Evolutionary conservation across 768 basidiomycete genomes (phyloP), one percentile per base, ranked within the genome.

Genomic region (Mycena floridula): DNA sequence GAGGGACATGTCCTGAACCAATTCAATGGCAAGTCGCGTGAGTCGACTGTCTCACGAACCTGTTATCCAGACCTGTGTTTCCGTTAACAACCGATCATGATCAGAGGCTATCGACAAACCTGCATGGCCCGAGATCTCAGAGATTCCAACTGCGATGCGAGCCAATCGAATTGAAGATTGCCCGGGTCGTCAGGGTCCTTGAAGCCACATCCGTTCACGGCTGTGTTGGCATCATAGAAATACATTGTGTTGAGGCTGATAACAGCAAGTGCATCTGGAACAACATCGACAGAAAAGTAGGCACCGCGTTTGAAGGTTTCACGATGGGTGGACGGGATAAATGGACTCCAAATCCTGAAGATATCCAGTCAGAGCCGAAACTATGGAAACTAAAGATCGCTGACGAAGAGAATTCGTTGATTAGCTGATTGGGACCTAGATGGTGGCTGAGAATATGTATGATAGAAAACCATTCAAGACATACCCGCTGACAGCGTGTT

Each of bases 241-340:
- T 89, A 94, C 66, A 94, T 76, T 0, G 91, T 92, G 62, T 93
- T 96, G 42, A 94, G 67, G 52, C 84, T 85, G 56, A 96, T 81
- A 40, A 83, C 86, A 9, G 87, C 89, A 28, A 93, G 54, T 45
- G 77, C 55, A 49, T 81, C 72, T 1, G 87, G 84, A 24, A 94
- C 78, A 32, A 94, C 84, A 54, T 93, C 90, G 27, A 76, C 69
- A 3, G 85, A 73, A 55, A 72, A 94, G 64, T 94, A 94, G 16
- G 82, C 89, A n/a, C 92, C 91, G 25, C 87, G 74, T 50, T 85
- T 82, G 61, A 95, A 93, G 18, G 88, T 81, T 64, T 88, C 86
- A 41, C 77, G 77, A 48, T 82, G 73, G 26, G 81, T 77, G 56
- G 85, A 79, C 1, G 92, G 91, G 44, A 96, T 82, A 59, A 89